phyloP scores from a whole-genome alignment of 2,329 filamentous ascomycete species.

The Fusarium secorum region DNA sequence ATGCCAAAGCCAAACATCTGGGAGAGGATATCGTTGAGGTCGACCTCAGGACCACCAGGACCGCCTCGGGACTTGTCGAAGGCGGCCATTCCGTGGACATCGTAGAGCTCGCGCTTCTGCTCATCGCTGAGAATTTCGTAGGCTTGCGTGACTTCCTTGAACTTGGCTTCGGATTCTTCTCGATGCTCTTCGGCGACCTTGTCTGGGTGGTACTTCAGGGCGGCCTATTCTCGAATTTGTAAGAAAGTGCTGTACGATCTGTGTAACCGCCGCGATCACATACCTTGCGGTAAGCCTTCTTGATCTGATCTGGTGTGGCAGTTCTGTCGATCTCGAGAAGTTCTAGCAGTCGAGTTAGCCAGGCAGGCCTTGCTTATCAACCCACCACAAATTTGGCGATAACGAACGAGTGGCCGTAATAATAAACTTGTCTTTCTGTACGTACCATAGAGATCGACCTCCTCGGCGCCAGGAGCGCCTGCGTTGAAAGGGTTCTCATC shows the following conservation, averaged over 20 bases:
- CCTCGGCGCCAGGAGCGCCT: slow-evolving; percentile 45
- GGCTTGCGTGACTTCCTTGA: slow-evolving; percentile 91
- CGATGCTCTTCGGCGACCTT: slow-evolving; percentile 90
- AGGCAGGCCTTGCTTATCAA: slow-evolving; percentile 2
- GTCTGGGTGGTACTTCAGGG: slow-evolving; percentile 89
- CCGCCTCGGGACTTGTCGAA: slow-evolving; percentile 81
- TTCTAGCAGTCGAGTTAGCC: slow-evolving; percentile 58
- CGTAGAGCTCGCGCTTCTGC: slow-evolving; percentile 89
- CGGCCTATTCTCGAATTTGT: slow-evolving; percentile 66
- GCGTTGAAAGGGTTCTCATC: slow-evolving; percentile 38
- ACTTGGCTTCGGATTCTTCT: slow-evolving; percentile 85
- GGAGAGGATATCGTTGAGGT: slow-evolving; percentile 90
- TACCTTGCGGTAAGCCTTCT: slow-evolving; percentile 96
- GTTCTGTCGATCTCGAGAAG: slow-evolving; percentile 77
- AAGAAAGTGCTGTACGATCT: slow-evolving; percentile 3
- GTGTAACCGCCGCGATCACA: slow-evolving; percentile 35
- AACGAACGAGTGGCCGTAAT: neutral
- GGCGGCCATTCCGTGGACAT: slow-evolving; percentile 93
- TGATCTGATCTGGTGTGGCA: slow-evolving; percentile 82
- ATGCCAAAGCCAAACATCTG: slow-evolving; percentile 90
- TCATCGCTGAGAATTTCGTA: slow-evolving; percentile 99
- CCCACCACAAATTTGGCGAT: neutral
- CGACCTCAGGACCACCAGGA: slow-evolving; percentile 72
- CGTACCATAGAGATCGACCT: slow-evolving; percentile 70
- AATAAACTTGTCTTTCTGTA: neutral